Evolutionary conservation across 345 rosid species (phyloP).

Genomic region (Boechera divaricarpa): DNA sequence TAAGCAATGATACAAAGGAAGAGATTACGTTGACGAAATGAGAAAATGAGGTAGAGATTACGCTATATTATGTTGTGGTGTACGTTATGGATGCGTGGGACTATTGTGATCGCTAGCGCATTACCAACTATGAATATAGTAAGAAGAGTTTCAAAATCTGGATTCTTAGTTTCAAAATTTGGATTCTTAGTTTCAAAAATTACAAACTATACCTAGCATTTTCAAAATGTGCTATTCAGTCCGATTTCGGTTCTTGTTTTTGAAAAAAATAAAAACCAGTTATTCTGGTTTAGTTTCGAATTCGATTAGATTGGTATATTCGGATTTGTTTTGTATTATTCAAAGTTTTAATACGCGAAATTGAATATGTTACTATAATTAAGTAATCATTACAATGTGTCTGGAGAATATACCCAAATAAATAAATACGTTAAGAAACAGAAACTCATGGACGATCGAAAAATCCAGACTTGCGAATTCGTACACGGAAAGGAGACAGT

Average conservation of each 20-base stretch:
- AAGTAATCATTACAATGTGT: not conserved
- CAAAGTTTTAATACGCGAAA: not conserved
- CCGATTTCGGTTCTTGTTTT: not conserved
- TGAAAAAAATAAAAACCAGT: not conserved
- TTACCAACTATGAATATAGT: not conserved
- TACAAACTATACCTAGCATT: not conserved
- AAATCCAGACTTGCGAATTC: slow-evolving; percentile 2
- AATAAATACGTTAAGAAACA: not conserved
- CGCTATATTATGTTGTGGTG: slow-evolving; percentile 41
- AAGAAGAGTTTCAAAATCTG: not conserved
- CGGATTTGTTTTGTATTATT: not conserved
- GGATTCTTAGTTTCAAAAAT: slow-evolving; percentile 19
- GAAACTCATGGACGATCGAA: not conserved
- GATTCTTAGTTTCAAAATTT: not conserved
- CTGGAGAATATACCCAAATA: slow-evolving; percentile 14
- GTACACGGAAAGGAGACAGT: slow-evolving; percentile 28
- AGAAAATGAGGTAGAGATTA: not conserved
- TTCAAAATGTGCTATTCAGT: not conserved
- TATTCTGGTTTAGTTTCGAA: not conserved
- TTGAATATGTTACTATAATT: not conserved
- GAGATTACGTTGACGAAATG: not conserved
- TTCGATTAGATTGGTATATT: slow-evolving; percentile 5
- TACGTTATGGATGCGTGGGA: slow-evolving; percentile 57
- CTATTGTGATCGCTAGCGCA: slow-evolving; percentile 40
- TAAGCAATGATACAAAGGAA: slow-evolving; percentile 16